Percentiles rank a stretch among this genome's conserved stretches.
These are phyloP conservation scores for Cryptosporidium meleagridis DNA, from an alignment of 169 alveolate genomes.

Conservation along the genomic window DNA sequence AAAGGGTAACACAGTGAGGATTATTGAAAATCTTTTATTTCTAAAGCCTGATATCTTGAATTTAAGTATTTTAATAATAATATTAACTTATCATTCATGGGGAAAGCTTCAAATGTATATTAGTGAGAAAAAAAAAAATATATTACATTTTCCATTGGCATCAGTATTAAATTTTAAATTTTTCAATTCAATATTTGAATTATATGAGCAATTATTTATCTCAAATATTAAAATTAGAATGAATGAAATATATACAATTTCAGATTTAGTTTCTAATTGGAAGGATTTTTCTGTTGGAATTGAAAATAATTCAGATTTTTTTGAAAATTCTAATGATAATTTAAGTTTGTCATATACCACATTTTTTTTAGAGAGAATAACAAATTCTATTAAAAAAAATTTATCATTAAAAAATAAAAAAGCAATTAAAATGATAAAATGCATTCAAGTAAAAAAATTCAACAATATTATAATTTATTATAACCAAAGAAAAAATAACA, in stretches of 20 bases:
- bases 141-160: neutral
- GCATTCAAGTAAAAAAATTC: neutral
- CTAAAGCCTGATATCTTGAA: constrained; percentile 1
- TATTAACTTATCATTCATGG: constrained; percentile 24
- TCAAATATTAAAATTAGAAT: constrained; percentile 4
- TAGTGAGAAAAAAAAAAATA: neutral
- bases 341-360: neutral
- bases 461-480: neutral
- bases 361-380: constrained; percentile 30
- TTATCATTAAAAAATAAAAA: neutral
- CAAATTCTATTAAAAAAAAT: constrained; percentile 11
- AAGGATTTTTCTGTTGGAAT: neutral
- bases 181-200: neutral
- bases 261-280: neutral
- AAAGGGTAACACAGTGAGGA: neutral
- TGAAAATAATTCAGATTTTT: constrained; percentile 1
- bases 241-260: neutral
- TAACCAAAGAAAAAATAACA: neutral
- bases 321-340: neutral
- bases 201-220: neutral
- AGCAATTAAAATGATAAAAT: neutral
- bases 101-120: neutral
- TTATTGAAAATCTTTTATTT: constrained; percentile 20
- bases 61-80: constrained; percentile 3
- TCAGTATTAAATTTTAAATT: neutral